Percentiles rank a stretch among this genome's conserved stretches.
Evolutionary conservation across 257 asterid genomes (phyloP).

Genomic region (Solanum pennellii): DNA sequence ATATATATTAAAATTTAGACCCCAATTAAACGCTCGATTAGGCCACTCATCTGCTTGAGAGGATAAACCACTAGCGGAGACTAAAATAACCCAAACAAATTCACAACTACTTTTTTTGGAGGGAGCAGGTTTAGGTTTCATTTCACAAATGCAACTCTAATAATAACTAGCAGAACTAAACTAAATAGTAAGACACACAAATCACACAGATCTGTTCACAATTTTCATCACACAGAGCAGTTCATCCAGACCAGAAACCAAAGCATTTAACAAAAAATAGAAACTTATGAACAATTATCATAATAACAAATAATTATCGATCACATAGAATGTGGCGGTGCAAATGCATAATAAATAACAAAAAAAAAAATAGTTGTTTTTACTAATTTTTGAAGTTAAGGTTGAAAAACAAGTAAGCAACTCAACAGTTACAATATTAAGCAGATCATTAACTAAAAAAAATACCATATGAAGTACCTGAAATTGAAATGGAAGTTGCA

Average conservation of each 20-base stretch:
- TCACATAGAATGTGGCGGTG: neutral
- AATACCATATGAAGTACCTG: neutral
- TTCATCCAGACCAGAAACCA: neutral
- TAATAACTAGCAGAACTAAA: neutral
- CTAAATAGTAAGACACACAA: neutral
- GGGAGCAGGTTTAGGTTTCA: too few relatives aligned
- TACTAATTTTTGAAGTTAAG: neutral
- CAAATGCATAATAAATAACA: neutral
- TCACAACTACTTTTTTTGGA: too few relatives aligned
- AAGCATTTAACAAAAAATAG: neutral
- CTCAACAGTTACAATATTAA: neutral
- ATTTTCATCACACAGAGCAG: neutral
- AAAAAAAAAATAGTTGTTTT: neutral
- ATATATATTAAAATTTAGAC: too few relatives aligned
- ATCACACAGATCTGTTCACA: neutral
- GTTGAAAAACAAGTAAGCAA: neutral
- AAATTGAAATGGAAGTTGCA: neutral
- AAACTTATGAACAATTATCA: neutral
- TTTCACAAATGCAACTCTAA: too few relatives aligned
- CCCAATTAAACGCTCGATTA: too few relatives aligned
- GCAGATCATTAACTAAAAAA: neutral
- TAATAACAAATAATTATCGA: neutral
- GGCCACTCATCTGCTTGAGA: too few relatives aligned
- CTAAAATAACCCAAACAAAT: too few relatives aligned
- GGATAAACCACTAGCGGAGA: too few relatives aligned